Evolutionary conservation across 2,329 filamentous ascomycete genomes (phyloP).

Genomic region (Chalaropsis ovoidea): DNA sequence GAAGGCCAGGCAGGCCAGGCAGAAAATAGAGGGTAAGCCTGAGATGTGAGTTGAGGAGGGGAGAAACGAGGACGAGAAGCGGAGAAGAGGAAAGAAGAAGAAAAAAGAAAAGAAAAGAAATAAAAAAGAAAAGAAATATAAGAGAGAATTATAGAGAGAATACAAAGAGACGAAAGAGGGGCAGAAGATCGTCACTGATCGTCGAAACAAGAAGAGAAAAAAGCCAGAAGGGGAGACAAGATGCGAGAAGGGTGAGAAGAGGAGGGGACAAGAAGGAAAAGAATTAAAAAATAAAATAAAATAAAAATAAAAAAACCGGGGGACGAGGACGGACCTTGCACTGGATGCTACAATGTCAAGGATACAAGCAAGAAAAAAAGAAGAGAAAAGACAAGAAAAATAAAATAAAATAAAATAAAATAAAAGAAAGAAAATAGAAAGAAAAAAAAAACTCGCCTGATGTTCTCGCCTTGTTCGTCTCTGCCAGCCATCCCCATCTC

Average conservation of each 20-base stretch:
- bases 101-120: constrained; percentile 1
- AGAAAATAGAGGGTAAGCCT: not conserved
- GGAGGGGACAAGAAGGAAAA: not conserved
- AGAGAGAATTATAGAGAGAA: not conserved
- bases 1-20: not conserved
- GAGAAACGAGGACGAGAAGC: not conserved
- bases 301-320: not conserved
- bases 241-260: not conserved
- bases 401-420: not conserved
- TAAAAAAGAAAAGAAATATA: not conserved
- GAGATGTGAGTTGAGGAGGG: not conserved
- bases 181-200: constrained; percentile 7
- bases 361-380: not conserved
- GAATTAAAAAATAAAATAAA: not conserved
- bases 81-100: not conserved
- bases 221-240: constrained; percentile 2
- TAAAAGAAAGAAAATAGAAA: not conserved
- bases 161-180: constrained; percentile 9
- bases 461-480: not conserved
- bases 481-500: no score
- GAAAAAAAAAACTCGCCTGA: not conserved
- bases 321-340: not conserved
- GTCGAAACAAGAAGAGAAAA: constrained; percentile 6
- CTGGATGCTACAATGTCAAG: not conserved
- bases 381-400: not conserved